phyloP scores from a whole-genome alignment of 768 basidiomycete genomes.

The Suillus sp. region DNA sequence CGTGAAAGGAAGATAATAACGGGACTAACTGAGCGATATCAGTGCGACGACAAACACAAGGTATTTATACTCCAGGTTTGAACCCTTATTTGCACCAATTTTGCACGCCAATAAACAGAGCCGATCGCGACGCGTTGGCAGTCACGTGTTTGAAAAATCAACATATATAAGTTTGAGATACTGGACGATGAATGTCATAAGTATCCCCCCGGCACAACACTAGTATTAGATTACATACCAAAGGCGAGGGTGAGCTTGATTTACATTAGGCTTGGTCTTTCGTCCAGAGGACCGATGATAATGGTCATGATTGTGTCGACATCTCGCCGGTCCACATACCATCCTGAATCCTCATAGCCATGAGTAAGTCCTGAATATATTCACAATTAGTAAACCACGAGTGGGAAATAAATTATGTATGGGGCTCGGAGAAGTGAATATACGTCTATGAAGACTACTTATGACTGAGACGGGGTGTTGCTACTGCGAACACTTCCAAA shows the following conservation, averaged over 20 bases:
- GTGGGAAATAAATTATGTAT: background rate
- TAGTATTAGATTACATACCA: background rate
- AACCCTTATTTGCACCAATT: background rate
- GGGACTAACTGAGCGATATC: background rate
- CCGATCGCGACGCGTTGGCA: background rate
- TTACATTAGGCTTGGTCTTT: background rate
- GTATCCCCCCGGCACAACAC: background rate
- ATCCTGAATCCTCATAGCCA: background rate
- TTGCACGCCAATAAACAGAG: background rate
- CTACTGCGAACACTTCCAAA: slow-evolving; percentile 26
- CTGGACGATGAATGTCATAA: background rate
- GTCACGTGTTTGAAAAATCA: background rate
- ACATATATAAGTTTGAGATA: background rate
- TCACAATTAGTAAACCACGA: slow-evolving; percentile 18
- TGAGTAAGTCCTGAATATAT: slow-evolving; percentile 9
- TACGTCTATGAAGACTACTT: slow-evolving; percentile 9
- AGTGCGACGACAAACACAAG: background rate
- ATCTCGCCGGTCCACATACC: background rate
- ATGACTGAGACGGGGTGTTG: slow-evolving; percentile 21
- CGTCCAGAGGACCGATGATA: background rate
- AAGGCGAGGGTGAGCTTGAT: background rate
- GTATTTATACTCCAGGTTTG: background rate
- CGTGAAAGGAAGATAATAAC: background rate
- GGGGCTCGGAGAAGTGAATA: slow-evolving; percentile 7
- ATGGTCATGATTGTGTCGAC: background rate